These are phyloP conservation scores for Nicotiana undulata DNA, from an alignment of 257 asterid species.

Conservation along the genomic window DNA sequence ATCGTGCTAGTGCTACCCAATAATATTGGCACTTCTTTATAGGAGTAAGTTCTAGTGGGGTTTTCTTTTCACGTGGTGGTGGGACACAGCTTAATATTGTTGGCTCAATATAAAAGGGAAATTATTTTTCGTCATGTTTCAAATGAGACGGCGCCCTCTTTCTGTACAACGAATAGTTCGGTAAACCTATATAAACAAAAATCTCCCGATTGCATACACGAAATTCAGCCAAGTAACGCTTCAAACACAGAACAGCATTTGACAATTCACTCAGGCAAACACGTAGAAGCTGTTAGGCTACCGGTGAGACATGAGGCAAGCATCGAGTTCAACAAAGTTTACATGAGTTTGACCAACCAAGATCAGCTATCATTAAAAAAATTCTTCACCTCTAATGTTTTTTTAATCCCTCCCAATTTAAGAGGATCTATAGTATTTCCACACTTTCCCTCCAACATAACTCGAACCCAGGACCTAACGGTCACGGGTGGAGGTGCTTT, in stretches of 20 bases:
- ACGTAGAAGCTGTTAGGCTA: neutral
- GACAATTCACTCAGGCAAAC: neutral
- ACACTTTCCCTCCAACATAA: too few relatives aligned
- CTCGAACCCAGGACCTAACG: too few relatives aligned
- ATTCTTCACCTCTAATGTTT: neutral
- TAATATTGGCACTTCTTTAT: neutral
- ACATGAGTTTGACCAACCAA: neutral
- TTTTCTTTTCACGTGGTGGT: conserved; percentile 7
- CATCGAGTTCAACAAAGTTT: neutral
- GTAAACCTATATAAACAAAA: neutral
- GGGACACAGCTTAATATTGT: neutral
- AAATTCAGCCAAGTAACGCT: neutral
- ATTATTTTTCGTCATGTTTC: neutral
- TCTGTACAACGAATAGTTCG: neutral
- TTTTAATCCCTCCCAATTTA: too few relatives aligned
- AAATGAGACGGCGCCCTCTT: neutral
- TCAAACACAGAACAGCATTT: neutral
- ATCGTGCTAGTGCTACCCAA: neutral
- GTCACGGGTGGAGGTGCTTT: too few relatives aligned
- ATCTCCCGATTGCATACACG: neutral
- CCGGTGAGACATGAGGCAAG: neutral
- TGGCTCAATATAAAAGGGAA: neutral
- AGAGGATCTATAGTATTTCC: too few relatives aligned
- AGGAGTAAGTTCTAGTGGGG: neutral
- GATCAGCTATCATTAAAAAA: neutral